Percentiles rank a stretch among this genome's conserved stretches.
Evolutionary conservation across 2,329 filamentous ascomycete species (phyloP).

Genomic region (Colletotrichum higginsianum): DNA sequence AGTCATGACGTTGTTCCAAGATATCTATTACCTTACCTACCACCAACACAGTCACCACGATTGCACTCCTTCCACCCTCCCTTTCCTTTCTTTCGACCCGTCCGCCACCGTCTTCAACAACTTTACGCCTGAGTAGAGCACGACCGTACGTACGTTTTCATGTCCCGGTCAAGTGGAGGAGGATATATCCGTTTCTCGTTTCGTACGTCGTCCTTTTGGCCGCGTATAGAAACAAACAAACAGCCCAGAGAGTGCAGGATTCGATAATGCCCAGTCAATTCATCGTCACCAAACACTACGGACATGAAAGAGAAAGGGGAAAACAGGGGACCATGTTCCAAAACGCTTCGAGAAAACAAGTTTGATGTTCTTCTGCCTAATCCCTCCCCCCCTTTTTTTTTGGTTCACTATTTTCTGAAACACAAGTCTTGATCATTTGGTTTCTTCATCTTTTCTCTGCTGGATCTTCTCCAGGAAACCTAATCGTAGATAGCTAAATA

Average conservation of each 20-base stretch:
- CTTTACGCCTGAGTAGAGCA: background rate
- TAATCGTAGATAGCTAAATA: slow-evolving; percentile 43
- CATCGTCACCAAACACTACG: background rate
- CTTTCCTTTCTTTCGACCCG: background rate
- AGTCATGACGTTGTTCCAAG: slow-evolving; percentile 29
- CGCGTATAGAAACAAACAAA: slow-evolving; percentile 17
- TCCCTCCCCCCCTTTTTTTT: slow-evolving; percentile 7
- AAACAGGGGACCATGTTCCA: slow-evolving; percentile 7
- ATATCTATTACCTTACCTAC: slow-evolving; percentile 20
- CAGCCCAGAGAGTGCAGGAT: slow-evolving; percentile 8
- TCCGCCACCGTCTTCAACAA: slow-evolving; percentile 1
- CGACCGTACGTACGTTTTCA: slow-evolving; percentile 11
- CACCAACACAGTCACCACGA: background rate
- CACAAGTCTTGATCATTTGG: background rate
- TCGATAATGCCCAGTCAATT: slow-evolving; percentile 20
- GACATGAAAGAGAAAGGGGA: slow-evolving; percentile 22
- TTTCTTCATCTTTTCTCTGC: background rate
- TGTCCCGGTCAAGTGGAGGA: slow-evolving; percentile 33
- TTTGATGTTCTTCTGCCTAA: background rate
- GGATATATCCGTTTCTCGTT: slow-evolving; percentile 10
- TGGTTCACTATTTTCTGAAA: slow-evolving; percentile 9
- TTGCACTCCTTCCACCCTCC: background rate
- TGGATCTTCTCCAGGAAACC: slow-evolving; percentile 12
- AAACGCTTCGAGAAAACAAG: background rate
- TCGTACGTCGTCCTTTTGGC: slow-evolving; percentile 12